Evolutionary conservation across 2,329 filamentous ascomycete genomes (phyloP).

Genomic region (Penicillium hordei): DNA sequence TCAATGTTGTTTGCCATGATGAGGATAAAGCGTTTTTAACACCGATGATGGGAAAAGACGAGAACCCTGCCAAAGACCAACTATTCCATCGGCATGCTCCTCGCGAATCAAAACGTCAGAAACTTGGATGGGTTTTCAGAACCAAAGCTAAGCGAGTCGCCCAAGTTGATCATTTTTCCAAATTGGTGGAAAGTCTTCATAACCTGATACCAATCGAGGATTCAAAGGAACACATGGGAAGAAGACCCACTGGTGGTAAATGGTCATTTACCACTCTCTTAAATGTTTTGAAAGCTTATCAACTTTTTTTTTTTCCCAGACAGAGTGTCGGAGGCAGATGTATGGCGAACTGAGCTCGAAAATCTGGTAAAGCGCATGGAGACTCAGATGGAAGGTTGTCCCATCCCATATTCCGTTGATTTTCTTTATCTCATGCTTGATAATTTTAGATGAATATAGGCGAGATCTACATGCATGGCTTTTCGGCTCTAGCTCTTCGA

Average conservation of each 20-base stretch:
- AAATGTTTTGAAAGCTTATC: neutral
- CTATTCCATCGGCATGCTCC: neutral
- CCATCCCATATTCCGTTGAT: too few relatives aligned
- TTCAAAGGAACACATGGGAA: neutral
- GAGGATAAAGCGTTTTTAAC: neutral
- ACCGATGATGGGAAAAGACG: neutral
- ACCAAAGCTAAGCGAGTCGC: slow-evolving; percentile 1
- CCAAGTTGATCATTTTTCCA: slow-evolving; percentile 8
- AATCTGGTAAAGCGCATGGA: too few relatives aligned
- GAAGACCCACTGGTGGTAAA: neutral
- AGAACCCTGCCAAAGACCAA: neutral
- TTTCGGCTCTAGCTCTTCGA: too few relatives aligned
- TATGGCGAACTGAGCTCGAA: neutral
- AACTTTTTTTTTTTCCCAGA: neutral
- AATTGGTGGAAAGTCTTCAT: slow-evolving; percentile 6
- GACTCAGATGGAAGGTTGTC: too few relatives aligned
- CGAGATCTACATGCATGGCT: too few relatives aligned
- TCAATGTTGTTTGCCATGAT: neutral
- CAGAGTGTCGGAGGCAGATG: neutral
- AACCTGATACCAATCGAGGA: neutral
- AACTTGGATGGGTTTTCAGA: slow-evolving; percentile 5
- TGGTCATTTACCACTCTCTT: neutral
- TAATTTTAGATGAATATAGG: too few relatives aligned
- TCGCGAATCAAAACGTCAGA: slow-evolving; percentile 5
- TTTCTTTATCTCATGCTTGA: too few relatives aligned